Percentiles rank a stretch among this genome's conserved stretches.
phyloP scores from a whole-genome alignment of 306 rosid genomes.

The Malus orientalis region DNA sequence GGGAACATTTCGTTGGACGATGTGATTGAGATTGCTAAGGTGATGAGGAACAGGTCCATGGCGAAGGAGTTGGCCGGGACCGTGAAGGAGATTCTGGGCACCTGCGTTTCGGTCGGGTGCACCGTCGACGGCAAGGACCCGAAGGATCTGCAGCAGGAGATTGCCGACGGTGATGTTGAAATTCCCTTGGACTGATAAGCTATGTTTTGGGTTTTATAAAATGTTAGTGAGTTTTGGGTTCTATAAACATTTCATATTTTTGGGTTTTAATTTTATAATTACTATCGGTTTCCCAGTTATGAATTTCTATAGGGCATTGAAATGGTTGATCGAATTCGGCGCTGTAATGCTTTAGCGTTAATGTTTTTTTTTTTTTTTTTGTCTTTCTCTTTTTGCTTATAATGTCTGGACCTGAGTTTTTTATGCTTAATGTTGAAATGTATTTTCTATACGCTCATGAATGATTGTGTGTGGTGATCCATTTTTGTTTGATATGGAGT shows the following conservation, averaged over 20 bases:
- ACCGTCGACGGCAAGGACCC: slow-evolving; percentile 82
- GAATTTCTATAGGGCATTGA: neutral
- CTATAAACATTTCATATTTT: neutral
- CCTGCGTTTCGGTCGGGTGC: slow-evolving; percentile 83
- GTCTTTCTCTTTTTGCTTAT: neutral
- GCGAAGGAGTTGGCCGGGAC: slow-evolving; percentile 66
- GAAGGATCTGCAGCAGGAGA: slow-evolving; percentile 72
- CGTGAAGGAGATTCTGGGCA: slow-evolving; percentile 78
- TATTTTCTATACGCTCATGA: neutral
- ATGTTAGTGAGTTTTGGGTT: slow-evolving; percentile 24
- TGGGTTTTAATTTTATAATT: neutral
- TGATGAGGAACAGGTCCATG: slow-evolving; percentile 68
- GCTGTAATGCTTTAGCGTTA: neutral
- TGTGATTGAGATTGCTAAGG: slow-evolving; percentile 67
- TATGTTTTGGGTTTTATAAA: neutral
- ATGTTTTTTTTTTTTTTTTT: neutral
- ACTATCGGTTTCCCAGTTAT: slow-evolving; percentile 2
- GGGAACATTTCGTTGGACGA: slow-evolving; percentile 76
- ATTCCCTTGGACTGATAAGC: slow-evolving; percentile 50
- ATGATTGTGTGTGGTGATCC: neutral
- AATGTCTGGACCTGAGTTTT: neutral
- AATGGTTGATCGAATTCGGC: neutral
- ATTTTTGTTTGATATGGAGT: neutral
- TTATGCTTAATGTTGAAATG: slow-evolving; percentile 1
- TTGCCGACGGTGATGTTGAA: slow-evolving; percentile 64